Base-by-base conservation (phyloP, 2,329 filamentous ascomycete genomes). In the Bimuria novae-zelandiae region DNA sequence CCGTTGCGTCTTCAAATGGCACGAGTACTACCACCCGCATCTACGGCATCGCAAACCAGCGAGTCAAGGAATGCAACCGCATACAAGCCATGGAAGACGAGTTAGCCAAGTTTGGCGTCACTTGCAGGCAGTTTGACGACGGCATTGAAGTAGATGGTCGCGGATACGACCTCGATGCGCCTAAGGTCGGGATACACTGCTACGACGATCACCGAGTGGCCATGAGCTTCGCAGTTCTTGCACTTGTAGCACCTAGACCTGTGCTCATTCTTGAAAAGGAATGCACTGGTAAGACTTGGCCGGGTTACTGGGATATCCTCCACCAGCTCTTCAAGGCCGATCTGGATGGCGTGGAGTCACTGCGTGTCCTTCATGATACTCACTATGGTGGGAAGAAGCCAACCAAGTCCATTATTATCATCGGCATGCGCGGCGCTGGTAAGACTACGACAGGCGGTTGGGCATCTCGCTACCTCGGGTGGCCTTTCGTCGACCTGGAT, bases 131-230 rank as follows among this genome's bases (percentile, higher is more conserved):
- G 73, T 86, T 96, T 46, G 91, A 96, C 25, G 94, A 99, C 72
- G 94, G 94, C n/a, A 95, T 99, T 56, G 87, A 92, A 65, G 80
- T 87, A 39, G 83, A 86, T 59, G 84, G 84, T 14, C 77, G 79
- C 37, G 78, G 80, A 29, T 79, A 82, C 37, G 70, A 81, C 35
- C 74, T 79, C 5, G 72, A 82, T 40, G 71, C 77, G 16, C 77
- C 84, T 29, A 72, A 77, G n/a, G 82, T 79, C 7, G 86, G 89
- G 25, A 83, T 99, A 37, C 88, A 89, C 76, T 97, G 93, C 77
- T 99, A 97, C 63, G 94, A 99, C 69, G 94, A 99, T 68, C 94
- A 99, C 72, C 89, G 94, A 55, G 92, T 99, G 11, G 94, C 94
- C 21, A 99, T 99, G 92, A 97, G 93, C 75, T 96, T 99, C 76